phyloP scores from a whole-genome alignment of 1,139 yeast genomes.

The Yueomyces sp. region DNA sequence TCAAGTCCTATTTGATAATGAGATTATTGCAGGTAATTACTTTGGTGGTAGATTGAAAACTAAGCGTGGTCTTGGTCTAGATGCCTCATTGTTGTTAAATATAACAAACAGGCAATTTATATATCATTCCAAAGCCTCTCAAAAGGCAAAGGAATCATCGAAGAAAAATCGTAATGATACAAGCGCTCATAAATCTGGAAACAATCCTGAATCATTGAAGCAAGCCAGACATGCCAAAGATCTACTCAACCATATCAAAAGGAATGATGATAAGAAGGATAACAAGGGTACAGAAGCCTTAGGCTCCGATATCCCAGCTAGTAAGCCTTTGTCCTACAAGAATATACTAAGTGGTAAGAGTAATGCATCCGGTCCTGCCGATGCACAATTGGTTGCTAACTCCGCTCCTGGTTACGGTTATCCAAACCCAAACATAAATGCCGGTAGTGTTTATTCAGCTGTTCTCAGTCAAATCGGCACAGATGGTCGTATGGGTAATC shows the following conservation, averaged over 20 bases:
- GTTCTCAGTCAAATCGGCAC: conserved; percentile 19
- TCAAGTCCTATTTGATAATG: conserved; percentile 73
- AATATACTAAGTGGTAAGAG: conserved; percentile 3
- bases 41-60: conserved; percentile 67
- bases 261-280: conserved; percentile 4
- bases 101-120: conserved; percentile 62
- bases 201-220: conserved; percentile 1
- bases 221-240: conserved; percentile 16
- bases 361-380: conserved; percentile 1
- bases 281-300: background rate
- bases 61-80: conserved; percentile 75
- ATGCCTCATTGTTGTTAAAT: conserved; percentile 72
- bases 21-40: conserved; percentile 70
- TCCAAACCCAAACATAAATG: conserved; percentile 16
- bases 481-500: conserved; percentile 3
- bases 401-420: conserved; percentile 4
- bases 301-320: background rate
- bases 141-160: conserved; percentile 14
- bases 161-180: conserved; percentile 4
- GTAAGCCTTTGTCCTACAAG: conserved; percentile 1
- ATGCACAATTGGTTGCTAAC: conserved; percentile 4
- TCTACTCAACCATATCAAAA: conserved; percentile 16
- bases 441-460: conserved; percentile 24
- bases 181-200: conserved; percentile 1
- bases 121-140: conserved; percentile 61